These are phyloP conservation scores for Amanita molliuscula DNA, from an alignment of 768 basidiomycete genomes.

Conservation along the genomic window DNA sequence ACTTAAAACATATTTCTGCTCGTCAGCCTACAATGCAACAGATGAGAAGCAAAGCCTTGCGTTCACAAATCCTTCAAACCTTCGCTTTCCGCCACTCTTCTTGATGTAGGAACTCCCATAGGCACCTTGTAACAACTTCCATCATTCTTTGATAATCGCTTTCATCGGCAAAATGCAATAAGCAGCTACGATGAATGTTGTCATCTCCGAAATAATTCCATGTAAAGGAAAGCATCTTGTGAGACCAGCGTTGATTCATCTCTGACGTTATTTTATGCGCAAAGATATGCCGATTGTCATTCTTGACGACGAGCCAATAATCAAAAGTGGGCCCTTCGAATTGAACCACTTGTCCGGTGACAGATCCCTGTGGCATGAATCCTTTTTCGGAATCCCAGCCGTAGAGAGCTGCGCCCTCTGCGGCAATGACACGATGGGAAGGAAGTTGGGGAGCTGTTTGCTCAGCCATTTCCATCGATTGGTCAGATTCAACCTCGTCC, in stretches of 20 bases:
- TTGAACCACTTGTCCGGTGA: constrained; percentile 43
- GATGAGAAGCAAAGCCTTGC: background rate
- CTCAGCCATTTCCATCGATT: background rate
- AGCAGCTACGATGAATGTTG: constrained; percentile 65
- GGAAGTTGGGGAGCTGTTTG: constrained; percentile 2
- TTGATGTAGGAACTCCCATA: constrained; percentile 78
- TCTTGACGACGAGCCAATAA: constrained; percentile 51
- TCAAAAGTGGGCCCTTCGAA: constrained; percentile 34
- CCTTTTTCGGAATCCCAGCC: constrained; percentile 46
- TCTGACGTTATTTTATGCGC: constrained; percentile 54
- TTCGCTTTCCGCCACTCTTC: constrained; percentile 73
- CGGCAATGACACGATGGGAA: constrained; percentile 15
- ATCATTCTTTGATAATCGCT: constrained; percentile 54
- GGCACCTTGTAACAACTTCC: constrained; percentile 49
- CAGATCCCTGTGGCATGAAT: constrained; percentile 44
- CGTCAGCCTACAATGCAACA: constrained; percentile 47
- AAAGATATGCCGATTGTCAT: constrained; percentile 37
- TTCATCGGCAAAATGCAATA: constrained; percentile 53
- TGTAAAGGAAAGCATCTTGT: constrained; percentile 61
- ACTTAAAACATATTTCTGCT: constrained; percentile 74
- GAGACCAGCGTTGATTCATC: constrained; percentile 65
- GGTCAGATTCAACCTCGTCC: background rate
- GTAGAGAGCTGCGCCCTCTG: constrained; percentile 47
- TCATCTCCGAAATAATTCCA: constrained; percentile 71
- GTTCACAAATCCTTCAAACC: constrained; percentile 26